A percentile compares a stretch with the other conserved stretches of the same genome.
These are phyloP conservation scores for Logfia minima DNA, from an alignment of 129 eudicot species.

Conservation along the genomic window DNA sequence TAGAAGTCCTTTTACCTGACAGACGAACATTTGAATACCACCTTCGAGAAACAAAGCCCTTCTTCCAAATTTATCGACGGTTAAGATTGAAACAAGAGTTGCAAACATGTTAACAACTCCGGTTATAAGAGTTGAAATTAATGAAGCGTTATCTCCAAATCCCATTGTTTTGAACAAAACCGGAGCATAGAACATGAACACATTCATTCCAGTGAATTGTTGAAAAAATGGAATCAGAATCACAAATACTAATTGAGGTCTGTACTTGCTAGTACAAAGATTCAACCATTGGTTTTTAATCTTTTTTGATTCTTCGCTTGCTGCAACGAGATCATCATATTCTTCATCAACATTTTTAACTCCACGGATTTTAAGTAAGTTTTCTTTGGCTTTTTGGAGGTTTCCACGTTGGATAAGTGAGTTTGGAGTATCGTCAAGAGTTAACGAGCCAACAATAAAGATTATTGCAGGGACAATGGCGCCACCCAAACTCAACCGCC, in stretches of 20 bases:
- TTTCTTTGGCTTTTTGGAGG: background rate
- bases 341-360: background rate
- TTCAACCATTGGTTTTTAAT: background rate
- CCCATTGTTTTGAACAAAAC: background rate
- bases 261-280: background rate
- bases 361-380: background rate
- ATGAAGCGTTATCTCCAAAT: background rate
- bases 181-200: background rate
- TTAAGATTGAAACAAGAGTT: background rate
- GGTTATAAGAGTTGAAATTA: background rate
- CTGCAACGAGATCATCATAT: background rate
- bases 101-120: background rate
- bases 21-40: background rate
- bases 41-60: background rate
- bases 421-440: background rate
- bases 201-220: background rate
- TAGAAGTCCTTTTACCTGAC: background rate
- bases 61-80: background rate
- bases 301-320: background rate
- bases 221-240: background rate
- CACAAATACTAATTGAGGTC: background rate
- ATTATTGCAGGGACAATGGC: background rate
- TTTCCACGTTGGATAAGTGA: background rate
- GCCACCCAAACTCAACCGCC: background rate
- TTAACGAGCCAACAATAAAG: background rate